Evolutionary conservation across 2,329 filamentous ascomycete genomes (phyloP).

Genomic region (Phoma sp.): DNA sequence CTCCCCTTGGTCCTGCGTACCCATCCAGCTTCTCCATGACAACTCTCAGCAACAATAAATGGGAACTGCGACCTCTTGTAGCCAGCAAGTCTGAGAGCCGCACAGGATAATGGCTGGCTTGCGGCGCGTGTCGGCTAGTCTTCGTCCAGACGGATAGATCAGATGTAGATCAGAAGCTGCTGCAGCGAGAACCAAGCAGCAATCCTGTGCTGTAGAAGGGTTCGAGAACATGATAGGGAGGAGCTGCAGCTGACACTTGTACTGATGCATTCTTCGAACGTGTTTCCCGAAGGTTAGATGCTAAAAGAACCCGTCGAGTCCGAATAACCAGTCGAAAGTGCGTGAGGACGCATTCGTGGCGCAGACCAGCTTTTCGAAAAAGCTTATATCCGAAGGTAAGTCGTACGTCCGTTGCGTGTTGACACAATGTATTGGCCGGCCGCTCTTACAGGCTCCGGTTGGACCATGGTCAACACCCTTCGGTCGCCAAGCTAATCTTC

Average conservation of each 20-base stretch:
- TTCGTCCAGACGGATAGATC: slow-evolving; percentile 28
- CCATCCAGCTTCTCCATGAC: no score
- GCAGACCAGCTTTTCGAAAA: no score
- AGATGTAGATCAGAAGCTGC: neutral
- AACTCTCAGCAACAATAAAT: neutral
- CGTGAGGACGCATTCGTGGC: no score
- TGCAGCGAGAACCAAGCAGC: neutral
- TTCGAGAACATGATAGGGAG: no score
- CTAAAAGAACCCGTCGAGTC: neutral
- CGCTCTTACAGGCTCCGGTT: neutral
- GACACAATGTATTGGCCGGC: neutral
- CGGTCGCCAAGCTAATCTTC: slow-evolving; percentile 6
- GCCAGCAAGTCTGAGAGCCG: neutral
- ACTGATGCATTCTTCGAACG: neutral
- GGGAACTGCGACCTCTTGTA: neutral
- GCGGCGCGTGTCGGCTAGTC: slow-evolving; percentile 19
- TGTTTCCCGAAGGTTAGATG: neutral
- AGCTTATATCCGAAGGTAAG: no score
- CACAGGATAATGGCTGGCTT: slow-evolving; percentile 1
- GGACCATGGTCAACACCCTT: neutral
- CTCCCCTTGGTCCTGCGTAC: no score
- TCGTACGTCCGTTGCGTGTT: no score
- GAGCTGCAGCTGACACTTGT: neutral
- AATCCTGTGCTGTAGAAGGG: neutral
- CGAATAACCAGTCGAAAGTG: neutral